phyloP scores from a whole-genome alignment of 176 grass and related monocot species.

The barley (Hordeum vulgare) region MorexV3_pseudomolecules_assembly NC_058520.1:605690346-605690845 shows the following conservation, averaged over 20 bases:
- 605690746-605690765: not conserved
- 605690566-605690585: not conserved
- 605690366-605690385: not conserved
- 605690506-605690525: not conserved
- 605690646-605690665: not conserved
- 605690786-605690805: not conserved
- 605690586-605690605: not conserved
- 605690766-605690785: not conserved
- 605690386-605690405: not conserved
- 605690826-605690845: not conserved
- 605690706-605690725: not conserved
- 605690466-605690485: not conserved
- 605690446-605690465: not conserved
- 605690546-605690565: not conserved
- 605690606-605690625: not conserved
- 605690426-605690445: not conserved
- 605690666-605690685: not conserved
- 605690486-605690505: conserved; percentile 3
- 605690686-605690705: not conserved
- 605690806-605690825: not conserved
- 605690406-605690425: not conserved
- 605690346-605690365: not conserved
- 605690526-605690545: not conserved
- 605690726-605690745: not conserved
- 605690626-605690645: not conserved